Evolutionary conservation across 495 filamentous ascomycete genomes (phyloP).

Genomic region (Amphirosellinia nigrospora): DNA sequence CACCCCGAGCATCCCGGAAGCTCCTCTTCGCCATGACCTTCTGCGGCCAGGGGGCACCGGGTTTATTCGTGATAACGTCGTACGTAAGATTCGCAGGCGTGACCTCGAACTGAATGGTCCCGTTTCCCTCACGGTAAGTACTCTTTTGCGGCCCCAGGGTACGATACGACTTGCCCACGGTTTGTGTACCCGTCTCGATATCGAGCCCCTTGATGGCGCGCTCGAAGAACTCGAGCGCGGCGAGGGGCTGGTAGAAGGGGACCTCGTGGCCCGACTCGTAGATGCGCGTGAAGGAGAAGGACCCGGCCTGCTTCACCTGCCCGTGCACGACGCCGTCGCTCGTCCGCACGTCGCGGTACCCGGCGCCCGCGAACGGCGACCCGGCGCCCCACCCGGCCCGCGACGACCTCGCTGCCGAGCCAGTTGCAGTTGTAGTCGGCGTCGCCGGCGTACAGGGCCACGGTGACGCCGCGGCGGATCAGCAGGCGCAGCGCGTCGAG

Average conservation of each 20-base stretch:
- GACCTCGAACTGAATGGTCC: constrained; percentile 59
- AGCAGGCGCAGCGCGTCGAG: constrained; percentile 57
- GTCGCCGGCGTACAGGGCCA: constrained; percentile 65
- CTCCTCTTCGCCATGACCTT: constrained; percentile 34
- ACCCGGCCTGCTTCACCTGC: constrained; percentile 66
- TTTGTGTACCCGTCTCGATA: constrained; percentile 62
- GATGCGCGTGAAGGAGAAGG: constrained; percentile 68
- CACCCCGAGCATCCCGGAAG: constrained; percentile 22
- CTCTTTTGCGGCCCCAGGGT: constrained; percentile 58
- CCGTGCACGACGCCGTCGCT: constrained; percentile 65
- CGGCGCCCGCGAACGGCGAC: constrained; percentile 56
- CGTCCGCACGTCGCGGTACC: constrained; percentile 61
- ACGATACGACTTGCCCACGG: constrained; percentile 44
- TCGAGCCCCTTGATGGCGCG: constrained; percentile 62
- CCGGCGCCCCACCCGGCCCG: constrained; percentile 49
- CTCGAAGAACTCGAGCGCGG: constrained; percentile 65
- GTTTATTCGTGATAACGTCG: constrained; percentile 58
- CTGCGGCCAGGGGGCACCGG: constrained; percentile 37
- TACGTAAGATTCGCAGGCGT: constrained; percentile 59
- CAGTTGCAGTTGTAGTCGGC: constrained; percentile 70
- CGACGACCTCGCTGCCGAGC: constrained; percentile 61
- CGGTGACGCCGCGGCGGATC: constrained; percentile 55
- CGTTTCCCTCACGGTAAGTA: constrained; percentile 63
- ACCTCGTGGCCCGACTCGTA: constrained; percentile 72
- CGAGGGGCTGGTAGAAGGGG: constrained; percentile 72